Conservation (phyloP, 1,139 yeast species). For the Debaryomyces sp. region DNA sequence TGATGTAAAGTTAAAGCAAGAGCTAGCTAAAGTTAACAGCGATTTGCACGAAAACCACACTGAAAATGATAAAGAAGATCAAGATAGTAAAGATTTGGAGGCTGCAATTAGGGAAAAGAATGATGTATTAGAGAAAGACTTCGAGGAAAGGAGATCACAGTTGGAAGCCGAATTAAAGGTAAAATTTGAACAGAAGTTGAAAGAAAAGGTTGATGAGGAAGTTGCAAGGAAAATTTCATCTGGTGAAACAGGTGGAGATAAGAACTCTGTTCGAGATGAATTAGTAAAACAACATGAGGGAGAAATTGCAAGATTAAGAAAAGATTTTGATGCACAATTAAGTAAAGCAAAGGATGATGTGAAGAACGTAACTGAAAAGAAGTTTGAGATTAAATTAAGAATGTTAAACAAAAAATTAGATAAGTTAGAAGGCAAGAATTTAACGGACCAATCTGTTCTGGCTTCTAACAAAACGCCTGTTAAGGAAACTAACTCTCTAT, state of each 20-base stretch:
- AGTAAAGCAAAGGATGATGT: slow-evolving; percentile 34
- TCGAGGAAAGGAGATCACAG: slow-evolving; percentile 20
- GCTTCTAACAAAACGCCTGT: neutral
- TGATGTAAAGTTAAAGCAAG: slow-evolving; percentile 17
- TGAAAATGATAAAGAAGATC: slow-evolving; percentile 6
- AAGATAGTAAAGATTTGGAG: slow-evolving; percentile 16
- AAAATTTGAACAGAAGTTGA: slow-evolving; percentile 19
- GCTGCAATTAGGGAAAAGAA: slow-evolving; percentile 17
- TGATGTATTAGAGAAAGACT: slow-evolving; percentile 21
- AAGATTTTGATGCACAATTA: slow-evolving; percentile 31
- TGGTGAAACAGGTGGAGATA: slow-evolving; percentile 10
- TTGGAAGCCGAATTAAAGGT: slow-evolving; percentile 23
- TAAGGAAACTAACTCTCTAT: neutral
- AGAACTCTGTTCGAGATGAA: slow-evolving; percentile 7
- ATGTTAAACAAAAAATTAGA: slow-evolving; percentile 49
- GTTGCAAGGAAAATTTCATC: slow-evolving; percentile 8
- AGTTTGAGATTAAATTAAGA: slow-evolving; percentile 43
- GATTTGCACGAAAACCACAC: neutral
- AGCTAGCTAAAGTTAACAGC: slow-evolving; percentile 14
- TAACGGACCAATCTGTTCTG: neutral
- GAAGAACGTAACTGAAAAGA: slow-evolving; percentile 39
- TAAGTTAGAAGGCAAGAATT: slow-evolving; percentile 28
- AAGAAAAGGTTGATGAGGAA: slow-evolving; percentile 13
- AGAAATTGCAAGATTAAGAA: slow-evolving; percentile 28
- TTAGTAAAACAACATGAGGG: slow-evolving; percentile 20